A percentile compares a stretch with the other conserved stretches of the same genome.
Evolutionary conservation across 2,329 filamentous ascomycete species (phyloP).

Genomic region (Colletotrichum liriopes): DNA sequence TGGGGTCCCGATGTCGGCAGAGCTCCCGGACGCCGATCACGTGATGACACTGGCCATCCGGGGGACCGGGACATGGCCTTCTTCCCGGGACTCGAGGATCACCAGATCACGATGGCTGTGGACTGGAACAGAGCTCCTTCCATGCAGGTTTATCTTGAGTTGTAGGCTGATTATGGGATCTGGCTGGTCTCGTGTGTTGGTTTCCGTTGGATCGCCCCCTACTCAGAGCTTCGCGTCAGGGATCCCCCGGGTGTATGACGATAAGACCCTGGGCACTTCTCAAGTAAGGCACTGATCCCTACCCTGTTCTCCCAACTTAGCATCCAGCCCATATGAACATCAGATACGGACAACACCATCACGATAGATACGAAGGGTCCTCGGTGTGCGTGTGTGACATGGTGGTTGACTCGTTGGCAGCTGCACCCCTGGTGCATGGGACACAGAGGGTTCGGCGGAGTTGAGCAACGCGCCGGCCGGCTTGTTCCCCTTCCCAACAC

Average conservation of each 20-base stretch:
- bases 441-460: neutral
- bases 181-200: neutral
- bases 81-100: neutral
- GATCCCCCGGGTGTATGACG: neutral
- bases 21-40: constrained; percentile 33
- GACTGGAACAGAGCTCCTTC: neutral
- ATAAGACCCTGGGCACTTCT: constrained; percentile 1
- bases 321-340: neutral
- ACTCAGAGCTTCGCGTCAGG: neutral
- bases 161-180: neutral
- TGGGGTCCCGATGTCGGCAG: constrained; percentile 33
- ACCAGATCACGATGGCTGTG: neutral
- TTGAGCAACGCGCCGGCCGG: constrained; percentile 4
- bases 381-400: constrained; percentile 11
- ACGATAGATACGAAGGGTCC: neutral
- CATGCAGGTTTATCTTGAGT: constrained; percentile 21
- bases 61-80: neutral
- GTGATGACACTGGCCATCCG: constrained; percentile 7
- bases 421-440: neutral
- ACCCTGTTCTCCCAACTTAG: neutral
- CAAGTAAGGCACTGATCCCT: neutral
- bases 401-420: constrained; percentile 13
- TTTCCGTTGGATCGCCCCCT: neutral
- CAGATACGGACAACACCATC: constrained; percentile 7
- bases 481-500: neutral